Evolutionary conservation across 2,329 filamentous ascomycete genomes (phyloP).

Genomic region (Aureobasidium sp.): DNA sequence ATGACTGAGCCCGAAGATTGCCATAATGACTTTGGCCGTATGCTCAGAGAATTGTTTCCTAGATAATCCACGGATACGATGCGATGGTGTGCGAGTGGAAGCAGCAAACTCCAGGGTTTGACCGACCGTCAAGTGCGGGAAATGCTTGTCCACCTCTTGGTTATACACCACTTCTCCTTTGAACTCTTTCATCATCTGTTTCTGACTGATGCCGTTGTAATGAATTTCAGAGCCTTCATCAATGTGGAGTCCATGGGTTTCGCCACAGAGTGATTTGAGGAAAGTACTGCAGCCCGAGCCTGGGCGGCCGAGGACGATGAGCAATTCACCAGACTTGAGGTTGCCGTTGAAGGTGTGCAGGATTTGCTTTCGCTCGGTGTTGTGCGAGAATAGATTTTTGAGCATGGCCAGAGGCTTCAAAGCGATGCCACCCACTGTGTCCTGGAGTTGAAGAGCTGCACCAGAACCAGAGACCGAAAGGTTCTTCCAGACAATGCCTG

Average conservation of each 20-base stretch:
- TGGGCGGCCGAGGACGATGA: slow-evolving; percentile 56
- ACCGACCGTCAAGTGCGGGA: slow-evolving; percentile 38
- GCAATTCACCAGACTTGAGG: slow-evolving; percentile 44
- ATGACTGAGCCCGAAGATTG: slow-evolving; percentile 48
- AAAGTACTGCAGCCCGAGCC: slow-evolving; percentile 59
- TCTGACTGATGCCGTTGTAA: slow-evolving; percentile 44
- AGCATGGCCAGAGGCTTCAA: slow-evolving; percentile 45
- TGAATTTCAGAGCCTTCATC: slow-evolving; percentile 48
- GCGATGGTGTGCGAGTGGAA: slow-evolving; percentile 43
- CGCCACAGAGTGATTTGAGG: slow-evolving; percentile 55
- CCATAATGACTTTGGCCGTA: slow-evolving; percentile 42
- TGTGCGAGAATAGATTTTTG: slow-evolving; percentile 24
- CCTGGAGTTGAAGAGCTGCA: slow-evolving; percentile 60
- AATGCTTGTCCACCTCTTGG: slow-evolving; percentile 31
- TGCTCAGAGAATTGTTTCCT: slow-evolving; percentile 53
- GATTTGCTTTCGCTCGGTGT: slow-evolving; percentile 41
- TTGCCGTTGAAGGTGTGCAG: slow-evolving; percentile 48
- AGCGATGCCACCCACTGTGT: slow-evolving; percentile 56
- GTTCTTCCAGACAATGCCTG: slow-evolving; percentile 58
- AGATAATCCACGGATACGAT: slow-evolving; percentile 53
- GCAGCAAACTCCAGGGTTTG: slow-evolving; percentile 53
- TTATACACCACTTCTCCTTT: slow-evolving; percentile 42
- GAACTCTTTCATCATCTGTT: slow-evolving; percentile 41
- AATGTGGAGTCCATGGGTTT: slow-evolving; percentile 52
- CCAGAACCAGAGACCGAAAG: slow-evolving; percentile 62